Base-by-base conservation (phyloP, 805 yeast genomes). In the Candida ipomoeae region DNA sequence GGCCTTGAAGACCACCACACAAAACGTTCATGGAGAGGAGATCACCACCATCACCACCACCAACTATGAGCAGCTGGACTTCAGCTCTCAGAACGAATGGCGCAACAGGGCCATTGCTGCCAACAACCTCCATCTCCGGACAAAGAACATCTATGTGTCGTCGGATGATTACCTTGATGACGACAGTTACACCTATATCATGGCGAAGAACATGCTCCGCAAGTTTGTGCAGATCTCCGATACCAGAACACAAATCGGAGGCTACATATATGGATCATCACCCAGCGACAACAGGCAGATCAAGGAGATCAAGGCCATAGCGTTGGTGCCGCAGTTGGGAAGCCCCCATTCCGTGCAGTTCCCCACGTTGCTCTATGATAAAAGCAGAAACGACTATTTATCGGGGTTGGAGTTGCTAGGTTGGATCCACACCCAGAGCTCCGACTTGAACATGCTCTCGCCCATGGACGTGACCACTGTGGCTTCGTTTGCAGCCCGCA, bases 21-120 rank as follows among this genome's bases (percentile, higher is more conserved):
- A 84, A 23, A 94, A 89, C 62, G 96, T 88, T 2, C 97, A 91
- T 62, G 99, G 99, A 33, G 99, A 94, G 63, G 95, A 91, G 60
- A 92, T 94, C 60, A 85, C 87, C 39, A 92, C 96, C 0, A 96
- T 92, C 31, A 90, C 98, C 0, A 90, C 98, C 0, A 83, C 91
- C 15, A 82, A 82, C 55, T 91, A 87, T 63, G 99, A 90, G 64
- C 94, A 89, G 60, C 84, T 83, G 69, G 70, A 84, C 14, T 94
- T 94, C 64, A 76, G 84, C 42, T 88, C 97, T 1, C 84, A 82
- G 64, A 83, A 90, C 34, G 96, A 90, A 62, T 94, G 99, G 99
- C 78, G 98, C 58, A 77, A 78, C 48, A 71, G 95, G 37, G 97
- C 97, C 0, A 81, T 94, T 44, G 83, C 95, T 1, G 78, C 95